These are phyloP conservation scores for Sistotremastrum niveocremeum DNA, from an alignment of 768 basidiomycete genomes.

Conservation along the genomic window DNA sequence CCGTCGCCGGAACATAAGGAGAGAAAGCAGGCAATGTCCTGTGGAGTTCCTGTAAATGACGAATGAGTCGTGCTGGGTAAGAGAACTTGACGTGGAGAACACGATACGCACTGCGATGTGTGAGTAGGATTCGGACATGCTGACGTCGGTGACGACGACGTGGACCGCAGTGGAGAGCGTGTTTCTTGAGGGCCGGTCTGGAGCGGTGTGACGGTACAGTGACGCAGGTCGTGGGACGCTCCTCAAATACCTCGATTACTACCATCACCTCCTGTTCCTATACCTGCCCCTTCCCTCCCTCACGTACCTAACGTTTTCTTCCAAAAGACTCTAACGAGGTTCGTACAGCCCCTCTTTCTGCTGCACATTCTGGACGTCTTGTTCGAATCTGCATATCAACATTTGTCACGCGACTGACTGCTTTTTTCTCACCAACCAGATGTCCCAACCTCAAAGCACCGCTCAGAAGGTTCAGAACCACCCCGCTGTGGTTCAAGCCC, in stretches of 20 bases:
- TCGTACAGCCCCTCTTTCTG: constrained; percentile 5
- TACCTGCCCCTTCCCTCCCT: constrained; percentile 11
- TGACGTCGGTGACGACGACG: constrained; percentile 23
- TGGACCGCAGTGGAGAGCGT: background rate
- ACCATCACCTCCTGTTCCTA: constrained; percentile 8
- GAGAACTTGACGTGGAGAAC: constrained; percentile 1
- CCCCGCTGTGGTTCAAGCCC: constrained; percentile 72
- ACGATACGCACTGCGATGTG: constrained; percentile 1
- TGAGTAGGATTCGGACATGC: constrained; percentile 9
- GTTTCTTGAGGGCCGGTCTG: background rate
- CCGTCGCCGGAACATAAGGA: constrained; percentile 49
- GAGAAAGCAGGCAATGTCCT: constrained; percentile 52
- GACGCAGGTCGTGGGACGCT: constrained; percentile 44
- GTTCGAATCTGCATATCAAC: background rate
- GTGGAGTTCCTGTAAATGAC: constrained; percentile 40
- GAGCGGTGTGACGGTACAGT: constrained; percentile 7
- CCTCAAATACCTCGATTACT: constrained; percentile 39
- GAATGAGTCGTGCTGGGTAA: constrained; percentile 2
- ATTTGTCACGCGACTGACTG: background rate
- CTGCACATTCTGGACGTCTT: background rate
- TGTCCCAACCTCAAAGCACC: constrained; percentile 38
- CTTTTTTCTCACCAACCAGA: constrained; percentile 19
- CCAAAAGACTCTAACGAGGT: background rate
- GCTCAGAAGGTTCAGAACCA: constrained; percentile 78
- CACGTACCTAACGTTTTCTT: constrained; percentile 8